phyloP scores from a whole-genome alignment of 2,329 filamentous ascomycete species.

The Fusarium udum region DNA sequence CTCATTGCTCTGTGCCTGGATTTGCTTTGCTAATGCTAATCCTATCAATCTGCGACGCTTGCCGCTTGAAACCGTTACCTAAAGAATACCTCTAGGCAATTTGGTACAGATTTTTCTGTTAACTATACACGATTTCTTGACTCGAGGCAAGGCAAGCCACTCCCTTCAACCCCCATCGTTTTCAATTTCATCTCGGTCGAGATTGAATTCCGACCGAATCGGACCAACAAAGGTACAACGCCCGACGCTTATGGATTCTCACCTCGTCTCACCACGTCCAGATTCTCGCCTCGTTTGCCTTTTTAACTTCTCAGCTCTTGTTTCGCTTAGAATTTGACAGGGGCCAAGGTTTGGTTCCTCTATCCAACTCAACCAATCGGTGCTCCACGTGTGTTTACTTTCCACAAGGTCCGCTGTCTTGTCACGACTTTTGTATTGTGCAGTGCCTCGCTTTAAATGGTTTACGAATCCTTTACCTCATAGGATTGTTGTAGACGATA shows the following conservation, averaged over 20 bases:
- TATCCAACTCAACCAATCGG: conserved; percentile 26
- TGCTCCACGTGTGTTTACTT: conserved; percentile 35
- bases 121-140: background rate
- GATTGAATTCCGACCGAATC: conserved; percentile 17
- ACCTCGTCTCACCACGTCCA: conserved; percentile 5
- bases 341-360: conserved; percentile 5
- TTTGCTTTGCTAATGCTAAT: conserved; percentile 30
- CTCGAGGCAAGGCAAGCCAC: background rate
- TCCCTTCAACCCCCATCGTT: background rate
- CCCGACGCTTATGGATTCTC: conserved; percentile 8
- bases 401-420: conserved; percentile 5
- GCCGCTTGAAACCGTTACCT: conserved; percentile 29
- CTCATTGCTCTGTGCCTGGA: conserved; percentile 24
- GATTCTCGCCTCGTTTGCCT: conserved; percentile 6
- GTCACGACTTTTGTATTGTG: conserved; percentile 2
- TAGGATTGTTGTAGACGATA: background rate
- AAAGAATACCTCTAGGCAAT: conserved; percentile 9
- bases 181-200: conserved; percentile 17
- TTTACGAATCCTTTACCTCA: conserved; percentile 3
- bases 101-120: background rate
- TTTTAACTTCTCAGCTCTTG: conserved; percentile 16
- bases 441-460: background rate
- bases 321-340: conserved; percentile 26
- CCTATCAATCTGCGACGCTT: conserved; percentile 30
- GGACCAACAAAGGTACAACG: conserved; percentile 18